Evolutionary conservation across 805 yeast genomes (phyloP).

Genomic region (Dipodascus albidus): DNA sequence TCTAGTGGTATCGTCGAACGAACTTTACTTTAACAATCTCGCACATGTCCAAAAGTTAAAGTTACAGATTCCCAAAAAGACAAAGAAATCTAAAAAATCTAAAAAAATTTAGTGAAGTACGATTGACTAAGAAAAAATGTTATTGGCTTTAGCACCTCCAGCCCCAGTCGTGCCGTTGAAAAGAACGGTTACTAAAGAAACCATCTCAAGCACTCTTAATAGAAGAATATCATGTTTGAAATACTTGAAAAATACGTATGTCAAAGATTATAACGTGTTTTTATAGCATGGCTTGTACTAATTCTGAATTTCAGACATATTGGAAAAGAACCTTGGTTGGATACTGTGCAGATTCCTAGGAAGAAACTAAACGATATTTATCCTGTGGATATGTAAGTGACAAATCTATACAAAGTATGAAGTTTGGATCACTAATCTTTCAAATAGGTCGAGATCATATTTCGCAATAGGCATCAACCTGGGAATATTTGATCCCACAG

Average conservation of each 20-base stretch:
- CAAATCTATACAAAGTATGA: too few relatives aligned
- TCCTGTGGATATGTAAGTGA: slow-evolving; percentile 6
- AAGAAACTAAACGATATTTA: neutral
- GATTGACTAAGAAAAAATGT: too few relatives aligned
- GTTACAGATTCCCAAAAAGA: too few relatives aligned
- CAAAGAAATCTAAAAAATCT: too few relatives aligned
- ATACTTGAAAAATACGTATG: neutral
- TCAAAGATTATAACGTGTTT: too few relatives aligned
- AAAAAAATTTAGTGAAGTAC: too few relatives aligned
- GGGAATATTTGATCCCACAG: slow-evolving; percentile 3
- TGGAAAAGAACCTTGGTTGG: slow-evolving; percentile 5
- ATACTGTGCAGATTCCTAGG: neutral
- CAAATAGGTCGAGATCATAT: slow-evolving; percentile 9
- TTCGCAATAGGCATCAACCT: slow-evolving; percentile 9
- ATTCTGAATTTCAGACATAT: slow-evolving; percentile 2
- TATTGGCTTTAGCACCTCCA: neutral
- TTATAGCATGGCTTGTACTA: too few relatives aligned
- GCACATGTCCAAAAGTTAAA: too few relatives aligned
- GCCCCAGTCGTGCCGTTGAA: neutral
- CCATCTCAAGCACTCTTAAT: neutral
- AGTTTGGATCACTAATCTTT: too few relatives aligned
- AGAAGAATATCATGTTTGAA: neutral
- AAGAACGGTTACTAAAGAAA: neutral
- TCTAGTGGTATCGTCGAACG: too few relatives aligned
- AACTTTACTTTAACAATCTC: too few relatives aligned